Conservation (phyloP, 352 stramenopile genomes). For the Blastocystis sp. region DNA sequence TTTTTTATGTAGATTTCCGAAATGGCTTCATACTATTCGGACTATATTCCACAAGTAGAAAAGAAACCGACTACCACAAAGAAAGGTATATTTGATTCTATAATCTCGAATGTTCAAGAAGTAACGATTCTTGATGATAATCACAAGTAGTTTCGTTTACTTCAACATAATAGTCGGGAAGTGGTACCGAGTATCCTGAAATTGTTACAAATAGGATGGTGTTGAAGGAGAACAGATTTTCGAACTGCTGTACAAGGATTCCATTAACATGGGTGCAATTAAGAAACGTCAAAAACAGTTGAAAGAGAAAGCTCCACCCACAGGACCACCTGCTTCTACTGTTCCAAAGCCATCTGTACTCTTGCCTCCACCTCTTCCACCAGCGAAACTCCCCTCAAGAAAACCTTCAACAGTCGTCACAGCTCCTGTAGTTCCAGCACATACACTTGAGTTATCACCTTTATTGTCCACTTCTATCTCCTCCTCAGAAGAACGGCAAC, state of each 20-base stretch:
- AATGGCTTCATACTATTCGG: neutral
- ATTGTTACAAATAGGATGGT: neutral
- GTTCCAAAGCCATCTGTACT: neutral
- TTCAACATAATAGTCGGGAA: neutral
- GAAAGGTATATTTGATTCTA: neutral
- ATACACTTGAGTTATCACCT: neutral
- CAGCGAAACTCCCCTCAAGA: neutral
- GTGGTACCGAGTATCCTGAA: neutral
- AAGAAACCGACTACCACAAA: neutral
- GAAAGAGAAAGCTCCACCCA: neutral
- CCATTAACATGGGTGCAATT: neutral
- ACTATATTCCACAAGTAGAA: neutral
- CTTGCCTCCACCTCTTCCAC: neutral
- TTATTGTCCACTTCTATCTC: neutral
- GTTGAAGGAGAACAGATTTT: slow-evolving; percentile 15
- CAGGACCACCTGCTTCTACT: neutral
- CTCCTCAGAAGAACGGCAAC: neutral
- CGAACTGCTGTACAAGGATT: slow-evolving; percentile 19
- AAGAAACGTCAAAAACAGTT: neutral
- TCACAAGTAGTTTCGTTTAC: slow-evolving; percentile 19
- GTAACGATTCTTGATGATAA: neutral
- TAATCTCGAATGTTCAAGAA: slow-evolving; percentile 6
- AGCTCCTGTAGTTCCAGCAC: neutral
- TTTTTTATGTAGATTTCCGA: neutral
- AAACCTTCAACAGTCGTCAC: too few relatives aligned